These are phyloP conservation scores for Parmelia sp. DNA, from an alignment of 495 filamentous ascomycete species.

Conservation along the genomic window DNA sequence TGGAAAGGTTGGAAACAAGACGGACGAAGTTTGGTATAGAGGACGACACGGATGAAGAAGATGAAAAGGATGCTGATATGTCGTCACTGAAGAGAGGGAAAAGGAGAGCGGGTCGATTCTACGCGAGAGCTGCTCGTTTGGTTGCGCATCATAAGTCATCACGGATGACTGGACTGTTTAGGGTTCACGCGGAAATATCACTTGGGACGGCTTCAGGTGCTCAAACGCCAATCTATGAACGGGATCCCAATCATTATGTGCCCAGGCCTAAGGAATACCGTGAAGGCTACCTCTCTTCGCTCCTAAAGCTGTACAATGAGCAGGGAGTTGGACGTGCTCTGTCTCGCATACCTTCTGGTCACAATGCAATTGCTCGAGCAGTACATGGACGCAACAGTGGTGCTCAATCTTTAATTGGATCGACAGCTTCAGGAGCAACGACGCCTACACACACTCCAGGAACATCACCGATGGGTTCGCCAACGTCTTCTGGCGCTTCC, in stretches of 20 bases:
- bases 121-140: conserved; percentile 16
- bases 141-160: conserved; percentile 18
- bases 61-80: conserved; percentile 9
- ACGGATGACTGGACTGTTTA: conserved; percentile 38
- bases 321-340: conserved; percentile 28
- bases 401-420: conserved; percentile 10
- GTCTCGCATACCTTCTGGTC: conserved; percentile 25
- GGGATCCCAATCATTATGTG: conserved; percentile 58
- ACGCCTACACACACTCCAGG: conserved; percentile 16
- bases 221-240: conserved; percentile 54
- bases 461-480: conserved; percentile 35
- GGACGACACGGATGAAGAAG: conserved; percentile 25
- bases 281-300: conserved; percentile 66
- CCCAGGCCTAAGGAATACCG: conserved; percentile 64
- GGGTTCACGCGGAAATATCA: conserved; percentile 32
- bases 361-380: conserved; percentile 11
- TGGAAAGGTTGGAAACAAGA: conserved; percentile 22
- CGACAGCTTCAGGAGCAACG: conserved; percentile 6
- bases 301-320: conserved; percentile 68
- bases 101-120: conserved; percentile 11
- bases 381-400: conserved; percentile 8
- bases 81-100: not conserved
- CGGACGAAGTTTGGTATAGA: conserved; percentile 27
- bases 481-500: conserved; percentile 40
- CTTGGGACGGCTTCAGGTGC: conserved; percentile 33